Evolutionary conservation across 345 rosid species (phyloP).

Genomic region (Boechera retrofracta): DNA sequence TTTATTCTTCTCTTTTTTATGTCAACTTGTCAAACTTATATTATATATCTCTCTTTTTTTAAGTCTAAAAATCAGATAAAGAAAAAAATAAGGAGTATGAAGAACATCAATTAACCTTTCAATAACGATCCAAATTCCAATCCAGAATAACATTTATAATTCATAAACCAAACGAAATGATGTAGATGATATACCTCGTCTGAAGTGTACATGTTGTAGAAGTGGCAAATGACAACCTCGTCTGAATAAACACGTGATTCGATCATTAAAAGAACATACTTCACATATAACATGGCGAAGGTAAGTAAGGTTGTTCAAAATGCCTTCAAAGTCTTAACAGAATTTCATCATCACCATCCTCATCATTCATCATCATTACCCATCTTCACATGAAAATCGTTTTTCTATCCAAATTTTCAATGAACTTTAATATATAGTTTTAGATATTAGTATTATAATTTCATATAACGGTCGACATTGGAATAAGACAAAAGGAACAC

Average conservation of each 20-base stretch:
- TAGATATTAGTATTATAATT: constrained; percentile 26
- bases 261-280: constrained; percentile 26
- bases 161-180: constrained; percentile 10
- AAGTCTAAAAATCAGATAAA: background rate
- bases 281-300: constrained; percentile 20
- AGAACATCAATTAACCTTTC: background rate
- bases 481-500: constrained; percentile 31
- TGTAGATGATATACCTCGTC: background rate
- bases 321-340: constrained; percentile 35
- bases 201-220: constrained; percentile 11
- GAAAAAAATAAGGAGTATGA: background rate
- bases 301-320: constrained; percentile 34
- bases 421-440: background rate
- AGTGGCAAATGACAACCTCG: constrained; percentile 41
- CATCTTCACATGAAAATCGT: constrained; percentile 40
- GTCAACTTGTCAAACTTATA: background rate
- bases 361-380: constrained; percentile 41
- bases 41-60: background rate
- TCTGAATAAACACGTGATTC: constrained; percentile 38
- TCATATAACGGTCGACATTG: constrained; percentile 38
- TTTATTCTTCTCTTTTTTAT: background rate
- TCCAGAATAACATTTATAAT: background rate
- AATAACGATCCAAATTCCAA: background rate
- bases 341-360: constrained; percentile 44
- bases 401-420: constrained; percentile 20